These are phyloP conservation scores for Trichoderma erinaceum DNA, from an alignment of 495 filamentous ascomycete genomes.

Conservation along the genomic window DNA sequence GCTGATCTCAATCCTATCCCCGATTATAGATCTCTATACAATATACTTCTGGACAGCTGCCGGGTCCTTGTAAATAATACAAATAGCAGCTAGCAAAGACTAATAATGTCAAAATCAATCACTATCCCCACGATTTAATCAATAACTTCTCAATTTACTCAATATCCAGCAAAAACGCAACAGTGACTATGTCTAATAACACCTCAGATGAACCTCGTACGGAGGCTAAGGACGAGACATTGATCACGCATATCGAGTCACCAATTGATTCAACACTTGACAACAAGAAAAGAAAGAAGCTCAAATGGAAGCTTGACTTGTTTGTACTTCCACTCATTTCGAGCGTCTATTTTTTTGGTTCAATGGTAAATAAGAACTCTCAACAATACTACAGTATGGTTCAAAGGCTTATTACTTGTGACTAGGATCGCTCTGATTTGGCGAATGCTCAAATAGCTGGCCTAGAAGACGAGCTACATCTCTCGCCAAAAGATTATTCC, in stretches of 20 bases:
- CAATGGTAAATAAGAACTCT: background rate
- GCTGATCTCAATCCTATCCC: background rate
- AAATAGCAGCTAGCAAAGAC: background rate
- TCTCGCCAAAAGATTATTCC: background rate
- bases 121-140: background rate
- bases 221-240: background rate
- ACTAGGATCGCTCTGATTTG: background rate
- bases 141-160: background rate
- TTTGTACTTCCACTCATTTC: background rate
- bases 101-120: background rate
- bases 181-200: background rate
- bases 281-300: background rate
- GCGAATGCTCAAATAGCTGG: background rate
- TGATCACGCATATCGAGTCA: background rate
- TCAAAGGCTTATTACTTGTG: background rate
- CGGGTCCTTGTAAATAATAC: background rate
- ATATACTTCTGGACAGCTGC: background rate
- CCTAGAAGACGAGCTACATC: background rate
- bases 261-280: background rate
- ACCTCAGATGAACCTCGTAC: too few relatives aligned
- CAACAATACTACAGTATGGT: background rate
- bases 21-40: background rate
- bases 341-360: background rate
- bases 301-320: background rate
- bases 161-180: background rate